These are phyloP conservation scores for Saccharomycopsis amapae DNA, from an alignment of 805 yeast genomes.

Conservation along the genomic window DNA sequence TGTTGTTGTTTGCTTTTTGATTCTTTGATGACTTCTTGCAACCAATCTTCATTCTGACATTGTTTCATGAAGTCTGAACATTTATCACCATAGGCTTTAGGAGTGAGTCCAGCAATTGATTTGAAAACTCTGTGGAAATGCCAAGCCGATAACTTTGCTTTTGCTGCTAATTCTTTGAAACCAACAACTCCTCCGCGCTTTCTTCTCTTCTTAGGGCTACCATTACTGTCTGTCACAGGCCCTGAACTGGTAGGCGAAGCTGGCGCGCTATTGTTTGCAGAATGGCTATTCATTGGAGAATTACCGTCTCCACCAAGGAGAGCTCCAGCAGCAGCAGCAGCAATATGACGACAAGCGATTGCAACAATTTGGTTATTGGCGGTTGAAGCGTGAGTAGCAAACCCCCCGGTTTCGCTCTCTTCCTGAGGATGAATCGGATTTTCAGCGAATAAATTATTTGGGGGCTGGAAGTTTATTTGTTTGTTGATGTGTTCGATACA, in stretches of 20 bases:
- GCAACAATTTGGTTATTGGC: constrained; percentile 46
- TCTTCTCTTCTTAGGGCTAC: constrained; percentile 34
- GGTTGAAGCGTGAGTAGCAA: constrained; percentile 4
- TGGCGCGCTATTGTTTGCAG: constrained; percentile 12
- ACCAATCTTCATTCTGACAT: not conserved
- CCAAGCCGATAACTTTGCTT: constrained; percentile 82
- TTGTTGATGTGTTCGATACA: constrained; percentile 52
- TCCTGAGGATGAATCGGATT: too few species aligned
- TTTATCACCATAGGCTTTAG: constrained; percentile 76
- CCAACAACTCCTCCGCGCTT: constrained; percentile 76
- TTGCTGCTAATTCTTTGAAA: constrained; percentile 80
- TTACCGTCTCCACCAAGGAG: constrained; percentile 22
- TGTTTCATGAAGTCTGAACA: constrained; percentile 32
- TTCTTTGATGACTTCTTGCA: not conserved
- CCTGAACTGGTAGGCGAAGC: not conserved
- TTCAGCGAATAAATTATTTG: too few species aligned
- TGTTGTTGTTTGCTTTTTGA: not conserved
- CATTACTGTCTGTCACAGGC: too few species aligned
- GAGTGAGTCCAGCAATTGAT: constrained; percentile 78
- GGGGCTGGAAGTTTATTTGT: constrained; percentile 48
- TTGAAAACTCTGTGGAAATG: constrained; percentile 90
- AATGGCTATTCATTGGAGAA: too few species aligned
- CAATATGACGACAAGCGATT: constrained; percentile 75
- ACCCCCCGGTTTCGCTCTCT: too few species aligned
- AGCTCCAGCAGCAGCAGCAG: constrained; percentile 62